Conservation (phyloP, 805 yeast species). For the Groenewaldozyma salmanticensis region DNA sequence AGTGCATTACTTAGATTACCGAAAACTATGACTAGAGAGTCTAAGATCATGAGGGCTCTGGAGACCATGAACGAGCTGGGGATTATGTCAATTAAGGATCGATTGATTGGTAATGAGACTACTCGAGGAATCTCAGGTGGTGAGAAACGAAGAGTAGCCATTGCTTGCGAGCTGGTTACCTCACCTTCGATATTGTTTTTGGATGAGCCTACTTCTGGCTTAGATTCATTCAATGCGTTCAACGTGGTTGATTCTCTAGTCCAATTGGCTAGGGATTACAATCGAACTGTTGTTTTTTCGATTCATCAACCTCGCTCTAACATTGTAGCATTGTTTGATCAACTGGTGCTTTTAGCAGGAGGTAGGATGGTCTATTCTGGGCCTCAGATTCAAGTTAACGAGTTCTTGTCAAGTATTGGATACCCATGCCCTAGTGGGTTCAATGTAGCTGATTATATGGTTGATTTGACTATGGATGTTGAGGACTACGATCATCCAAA, state of each 20-base stretch:
- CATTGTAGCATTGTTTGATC: constrained; percentile 84
- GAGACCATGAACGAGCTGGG: constrained; percentile 83
- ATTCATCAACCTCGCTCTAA: constrained; percentile 97
- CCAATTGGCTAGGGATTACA: constrained; percentile 65
- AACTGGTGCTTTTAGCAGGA: constrained; percentile 66
- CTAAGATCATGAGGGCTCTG: constrained; percentile 69
- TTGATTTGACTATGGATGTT: constrained; percentile 66
- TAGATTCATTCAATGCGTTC: constrained; percentile 87
- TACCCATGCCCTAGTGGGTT: constrained; percentile 80
- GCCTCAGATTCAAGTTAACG: constrained; percentile 60
- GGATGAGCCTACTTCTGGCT: constrained; percentile 93
- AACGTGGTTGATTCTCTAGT: constrained; percentile 83
- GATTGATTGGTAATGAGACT: constrained; percentile 80
- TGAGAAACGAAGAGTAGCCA: constrained; percentile 83
- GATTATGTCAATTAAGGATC: constrained; percentile 71
- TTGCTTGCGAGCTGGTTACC: constrained; percentile 88
- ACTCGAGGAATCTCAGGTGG: constrained; percentile 92
- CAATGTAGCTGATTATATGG: constrained; percentile 86
- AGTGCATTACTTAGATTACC: constrained; percentile 88
- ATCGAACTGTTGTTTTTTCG: constrained; percentile 83
- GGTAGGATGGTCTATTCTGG: constrained; percentile 89
- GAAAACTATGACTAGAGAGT: constrained; percentile 56
- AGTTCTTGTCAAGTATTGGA: constrained; percentile 67
- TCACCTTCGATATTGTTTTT: constrained; percentile 74
- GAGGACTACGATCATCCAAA: constrained; percentile 3